Evolutionary conservation across 768 basidiomycete genomes (phyloP), one percentile per base, ranked within the genome.

Genomic region (Holtermannia corniformis): DNA sequence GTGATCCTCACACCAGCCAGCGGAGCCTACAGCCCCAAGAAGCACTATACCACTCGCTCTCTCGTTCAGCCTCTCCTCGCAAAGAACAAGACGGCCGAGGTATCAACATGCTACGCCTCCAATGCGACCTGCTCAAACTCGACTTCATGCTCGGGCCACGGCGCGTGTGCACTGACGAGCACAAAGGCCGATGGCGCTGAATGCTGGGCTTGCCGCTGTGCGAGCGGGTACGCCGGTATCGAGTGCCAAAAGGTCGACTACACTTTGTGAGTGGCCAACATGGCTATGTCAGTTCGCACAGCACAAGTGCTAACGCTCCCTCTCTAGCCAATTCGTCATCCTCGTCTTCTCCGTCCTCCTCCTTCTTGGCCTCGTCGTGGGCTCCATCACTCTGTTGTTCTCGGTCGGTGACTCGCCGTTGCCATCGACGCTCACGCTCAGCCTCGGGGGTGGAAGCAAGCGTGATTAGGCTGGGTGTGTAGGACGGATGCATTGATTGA

Each of bases 241-340:
- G 60, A 61, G 40, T 71, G 70, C 48, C 67, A 68, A 51, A 71
- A 71, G 51, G 57, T 51, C 7, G 70, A 71, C 46, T 71, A 68
- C 49, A 60, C 66, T 20, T 55, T 63, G 70, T 71, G 41, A 63
- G 68, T 63, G 22, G 46, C n/a, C 2, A 37, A 7, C 10, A 37
- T 37, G n/a, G n/a, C n/a, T n/a, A n/a, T n/a, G n/a, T n/a, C n/a
- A n/a, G n/a, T n/a, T n/a, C n/a, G n/a, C n/a, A n/a, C 16, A 37
- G 32, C 32, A 16, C 40, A 12, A 19, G 2, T 3, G 4, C 19
- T 44, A 20, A 42, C 27, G 23, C 32, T 20, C 10, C 12, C 25
- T n/a, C 37, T 22, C 37, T 43, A 68, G 66, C 37, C 66, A 63
- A 14, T 68, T 68, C 57, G 56, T 65, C 54, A 63, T 68, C 42